Percentiles rank a stretch among this genome's conserved stretches.
These are phyloP conservation scores for Aspergillus sp. DNA, from an alignment of 2,329 filamentous ascomycete genomes.

Conservation along the genomic window DNA sequence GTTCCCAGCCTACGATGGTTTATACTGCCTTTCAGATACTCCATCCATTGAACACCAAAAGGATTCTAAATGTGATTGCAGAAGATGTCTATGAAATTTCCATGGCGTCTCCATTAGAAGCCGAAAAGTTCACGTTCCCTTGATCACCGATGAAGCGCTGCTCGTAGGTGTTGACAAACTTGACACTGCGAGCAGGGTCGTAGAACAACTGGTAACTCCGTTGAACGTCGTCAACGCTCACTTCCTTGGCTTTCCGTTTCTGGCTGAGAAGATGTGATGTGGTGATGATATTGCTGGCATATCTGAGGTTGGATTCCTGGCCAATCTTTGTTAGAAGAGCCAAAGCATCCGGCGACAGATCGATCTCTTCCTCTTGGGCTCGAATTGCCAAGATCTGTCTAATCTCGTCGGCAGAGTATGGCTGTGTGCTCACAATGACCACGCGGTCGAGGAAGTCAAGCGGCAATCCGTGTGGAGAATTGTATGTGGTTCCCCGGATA, in stretches of 20 bases:
- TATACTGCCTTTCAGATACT: conserved; percentile 12
- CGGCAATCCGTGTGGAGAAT: conserved; percentile 87
- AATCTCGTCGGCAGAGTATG: conserved; percentile 81
- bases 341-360: conserved; percentile 83
- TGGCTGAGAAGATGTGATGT: conserved; percentile 84
- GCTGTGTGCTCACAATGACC: conserved; percentile 90
- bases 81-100: conserved; percentile 56
- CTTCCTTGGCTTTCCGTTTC: conserved; percentile 82
- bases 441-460: conserved; percentile 95
- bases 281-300: conserved; percentile 97
- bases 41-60: conserved; percentile 15
- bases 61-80: conserved; percentile 6
- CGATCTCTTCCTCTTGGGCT: conserved; percentile 93
- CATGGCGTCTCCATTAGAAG: conserved; percentile 63
- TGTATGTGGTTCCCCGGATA: conserved; percentile 91
- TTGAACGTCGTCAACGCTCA: conserved; percentile 85
- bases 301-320: conserved; percentile 84
- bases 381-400: conserved; percentile 89
- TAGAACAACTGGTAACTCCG: conserved; percentile 93
- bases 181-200: conserved; percentile 81
- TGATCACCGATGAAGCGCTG: conserved; percentile 88
- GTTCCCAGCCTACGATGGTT: background rate
- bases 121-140: conserved; percentile 72
- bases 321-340: conserved; percentile 95
- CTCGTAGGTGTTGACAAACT: conserved; percentile 87